Evolutionary conservation across 2,329 filamentous ascomycete genomes (phyloP), one percentile per base, ranked within the genome.

Genomic region (Penicillium freii): DNA sequence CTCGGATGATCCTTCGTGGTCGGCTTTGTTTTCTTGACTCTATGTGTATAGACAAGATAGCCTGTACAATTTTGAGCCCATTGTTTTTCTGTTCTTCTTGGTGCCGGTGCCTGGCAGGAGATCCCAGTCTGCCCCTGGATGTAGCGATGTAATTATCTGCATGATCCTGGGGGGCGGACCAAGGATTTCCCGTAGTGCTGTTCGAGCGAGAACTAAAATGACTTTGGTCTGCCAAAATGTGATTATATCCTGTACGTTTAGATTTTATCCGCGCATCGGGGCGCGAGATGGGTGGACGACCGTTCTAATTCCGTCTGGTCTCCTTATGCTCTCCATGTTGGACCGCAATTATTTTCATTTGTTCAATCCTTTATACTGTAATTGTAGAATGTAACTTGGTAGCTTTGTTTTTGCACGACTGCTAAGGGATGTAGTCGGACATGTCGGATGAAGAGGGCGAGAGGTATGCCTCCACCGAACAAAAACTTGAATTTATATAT

Each of bases 41-140:
- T 72, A 71, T 74, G 69, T 75, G 71, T 73, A 74, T 74, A 76
- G 72, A 75, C 71, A 73, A 75, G 71, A 72, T 75, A 75, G 73
- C 71, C 74, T 75, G 73, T 75, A 75, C 73, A 75, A 75, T 75
- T 74, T 67, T 75, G 71, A 75, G 68, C 66, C 73, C 71, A 74
- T 71, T 72, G 65, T 75, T 73, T 72, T 70, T 71, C 67, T 73
- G 62, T 69, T 73, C 68, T 45, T 66, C 61, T 62, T 63, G 58
- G 61, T 59, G 58, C 48, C 46, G 51, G 47, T 57, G 56, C 59
- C 46, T 54, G 40, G 57, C 48, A 53, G 53, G 54, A 56, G 51
- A 58, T 60, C 60, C 34, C 39, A 58, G 62, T 60, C 59, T 62
- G 53, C 58, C 61, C 59, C 54, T 67, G 66, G 58, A 66, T 66